A percentile compares a stretch with the other conserved stretches of the same genome.
Conservation (phyloP, 75 land plant species). For the Picea glauca region DNA sequence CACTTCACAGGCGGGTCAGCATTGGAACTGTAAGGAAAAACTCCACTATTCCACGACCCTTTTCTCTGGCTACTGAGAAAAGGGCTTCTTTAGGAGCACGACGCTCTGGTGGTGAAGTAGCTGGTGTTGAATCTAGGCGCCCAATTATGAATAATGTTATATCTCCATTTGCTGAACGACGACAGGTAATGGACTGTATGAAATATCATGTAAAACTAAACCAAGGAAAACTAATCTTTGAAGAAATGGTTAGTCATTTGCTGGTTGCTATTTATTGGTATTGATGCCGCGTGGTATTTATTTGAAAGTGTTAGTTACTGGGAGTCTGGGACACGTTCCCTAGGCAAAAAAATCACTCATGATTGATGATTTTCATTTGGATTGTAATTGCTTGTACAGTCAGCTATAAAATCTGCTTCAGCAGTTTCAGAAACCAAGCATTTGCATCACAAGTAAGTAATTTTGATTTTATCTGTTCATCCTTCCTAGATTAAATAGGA, state of each 20-base stretch:
- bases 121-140: neutral
- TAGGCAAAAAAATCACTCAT: neutral
- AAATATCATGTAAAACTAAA: neutral
- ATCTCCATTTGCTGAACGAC: neutral
- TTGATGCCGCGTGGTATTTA: neutral
- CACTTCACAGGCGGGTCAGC: neutral
- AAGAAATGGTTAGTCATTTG: neutral
- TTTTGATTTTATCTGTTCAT: neutral
- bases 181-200: neutral
- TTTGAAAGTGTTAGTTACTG: neutral
- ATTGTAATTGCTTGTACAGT: neutral
- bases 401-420: neutral
- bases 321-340: neutral
- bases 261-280: neutral
- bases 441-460: neutral
- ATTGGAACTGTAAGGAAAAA: neutral
- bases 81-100: constrained; percentile 24
- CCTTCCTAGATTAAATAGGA: neutral
- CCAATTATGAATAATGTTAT: neutral
- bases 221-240: neutral
- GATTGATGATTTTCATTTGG: neutral
- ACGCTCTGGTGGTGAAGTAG: constrained; percentile 11
- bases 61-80: constrained; percentile 37
- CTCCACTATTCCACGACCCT: constrained; percentile 26
- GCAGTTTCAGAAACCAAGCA: neutral